Conservation (phyloP, 2,329 filamentous ascomycete species). For the Talaromyces islandicus region DNA sequence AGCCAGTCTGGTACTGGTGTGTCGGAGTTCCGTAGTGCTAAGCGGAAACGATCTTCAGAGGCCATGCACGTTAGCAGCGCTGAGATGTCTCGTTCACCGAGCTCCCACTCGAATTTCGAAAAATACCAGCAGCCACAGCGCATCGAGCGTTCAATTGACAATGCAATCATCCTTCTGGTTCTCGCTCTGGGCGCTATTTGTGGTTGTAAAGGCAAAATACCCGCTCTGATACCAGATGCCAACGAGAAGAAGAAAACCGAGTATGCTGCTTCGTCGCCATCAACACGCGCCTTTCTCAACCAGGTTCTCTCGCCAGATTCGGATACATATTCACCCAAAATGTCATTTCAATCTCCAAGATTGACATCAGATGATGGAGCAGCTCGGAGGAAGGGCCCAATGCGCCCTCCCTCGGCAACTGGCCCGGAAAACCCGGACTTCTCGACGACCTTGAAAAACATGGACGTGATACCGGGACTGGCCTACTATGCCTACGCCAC, state of each 20-base stretch:
- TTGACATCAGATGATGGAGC: constrained; percentile 16
- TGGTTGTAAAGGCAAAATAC: constrained; percentile 42
- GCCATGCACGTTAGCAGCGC: constrained; percentile 19
- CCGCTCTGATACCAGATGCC: constrained; percentile 45
- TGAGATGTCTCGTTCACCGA: constrained; percentile 18
- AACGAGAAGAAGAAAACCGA: background rate
- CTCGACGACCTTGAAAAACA: constrained; percentile 49
- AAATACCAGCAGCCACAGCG: constrained; percentile 10
- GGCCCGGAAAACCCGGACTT: constrained; percentile 16
- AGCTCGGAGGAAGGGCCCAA: constrained; percentile 10
- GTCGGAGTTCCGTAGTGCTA: constrained; percentile 25
- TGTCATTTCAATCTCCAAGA: constrained; percentile 15
- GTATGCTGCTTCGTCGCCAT: constrained; percentile 11
- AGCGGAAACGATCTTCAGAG: constrained; percentile 35
- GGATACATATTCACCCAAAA: constrained; percentile 6
- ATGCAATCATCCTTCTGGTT: constrained; percentile 74
- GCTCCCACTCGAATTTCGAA: constrained; percentile 11
- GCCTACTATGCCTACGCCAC: constrained; percentile 84
- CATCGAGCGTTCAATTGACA: constrained; percentile 62
- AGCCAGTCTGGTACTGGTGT: constrained; percentile 8
- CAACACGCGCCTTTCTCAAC: constrained; percentile 13
- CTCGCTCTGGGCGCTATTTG: constrained; percentile 85
- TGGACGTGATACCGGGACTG: constrained; percentile 81
- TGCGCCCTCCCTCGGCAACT: constrained; percentile 10
- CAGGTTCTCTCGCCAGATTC: constrained; percentile 21